A percentile compares a stretch with the other conserved stretches of the same genome.
phyloP scores from a whole-genome alignment of 176 grass and related monocot genomes.

The Raddia guianensis region DNA sequence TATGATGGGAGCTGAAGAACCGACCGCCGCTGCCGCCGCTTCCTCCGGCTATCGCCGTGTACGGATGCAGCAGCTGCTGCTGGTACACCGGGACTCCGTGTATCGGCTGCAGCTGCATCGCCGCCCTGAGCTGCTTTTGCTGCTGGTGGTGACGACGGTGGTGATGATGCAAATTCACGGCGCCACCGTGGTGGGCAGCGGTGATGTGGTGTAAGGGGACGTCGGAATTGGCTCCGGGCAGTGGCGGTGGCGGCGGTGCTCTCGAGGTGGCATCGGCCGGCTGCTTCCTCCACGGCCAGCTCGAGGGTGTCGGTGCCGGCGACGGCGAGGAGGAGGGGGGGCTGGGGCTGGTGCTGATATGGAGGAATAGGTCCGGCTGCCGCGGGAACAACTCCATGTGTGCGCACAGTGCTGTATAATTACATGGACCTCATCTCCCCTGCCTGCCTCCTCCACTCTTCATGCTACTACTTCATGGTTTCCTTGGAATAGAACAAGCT shows the following conservation, averaged over 20 bases:
- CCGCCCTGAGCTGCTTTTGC: constrained; percentile 1
- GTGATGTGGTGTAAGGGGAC: background rate
- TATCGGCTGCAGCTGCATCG: constrained; percentile 24
- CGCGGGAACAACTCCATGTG: constrained; percentile 32
- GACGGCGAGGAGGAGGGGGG: background rate
- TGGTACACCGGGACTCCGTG: constrained; percentile 40
- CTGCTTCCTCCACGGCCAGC: constrained; percentile 5
- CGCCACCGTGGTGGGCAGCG: background rate
- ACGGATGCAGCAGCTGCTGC: background rate
- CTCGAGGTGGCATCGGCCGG: background rate
- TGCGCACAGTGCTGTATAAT: background rate
- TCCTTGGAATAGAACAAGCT: background rate
- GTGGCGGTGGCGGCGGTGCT: background rate
- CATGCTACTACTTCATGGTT: background rate
- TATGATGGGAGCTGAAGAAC: constrained; percentile 3
- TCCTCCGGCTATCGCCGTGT: background rate
- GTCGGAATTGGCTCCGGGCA: background rate
- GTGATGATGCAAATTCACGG: background rate
- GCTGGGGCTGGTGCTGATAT: constrained; percentile 27
- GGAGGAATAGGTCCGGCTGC: constrained; percentile 24
- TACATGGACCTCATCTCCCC: background rate
- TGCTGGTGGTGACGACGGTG: background rate
- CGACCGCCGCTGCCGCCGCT: background rate
- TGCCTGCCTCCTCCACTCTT: background rate
- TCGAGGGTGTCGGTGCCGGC: background rate